Percentiles rank a stretch among this genome's conserved stretches.
Conservation (phyloP, 2,329 filamentous ascomycete genomes). For the Pseudogymnoascus sp. region DNA sequence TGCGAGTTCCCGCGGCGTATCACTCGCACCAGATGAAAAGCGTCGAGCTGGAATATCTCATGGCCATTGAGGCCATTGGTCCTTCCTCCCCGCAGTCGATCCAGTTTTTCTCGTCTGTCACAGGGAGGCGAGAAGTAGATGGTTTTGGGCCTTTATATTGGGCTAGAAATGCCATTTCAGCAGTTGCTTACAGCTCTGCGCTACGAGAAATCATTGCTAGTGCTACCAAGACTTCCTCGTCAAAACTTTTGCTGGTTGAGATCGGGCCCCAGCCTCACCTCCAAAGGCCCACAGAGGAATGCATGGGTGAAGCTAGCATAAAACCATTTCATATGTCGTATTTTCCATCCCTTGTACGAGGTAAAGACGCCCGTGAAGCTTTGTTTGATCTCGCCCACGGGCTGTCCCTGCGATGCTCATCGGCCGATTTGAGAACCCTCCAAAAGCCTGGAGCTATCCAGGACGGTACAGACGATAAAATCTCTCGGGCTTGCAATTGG, state of each 20-base stretch:
- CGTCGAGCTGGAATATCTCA: conserved; percentile 23
- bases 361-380: conserved; percentile 15
- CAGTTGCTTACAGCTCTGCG: neutral
- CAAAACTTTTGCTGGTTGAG: conserved; percentile 24
- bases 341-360: conserved; percentile 15
- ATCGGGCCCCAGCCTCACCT: conserved; percentile 33
- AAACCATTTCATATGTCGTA: conserved; percentile 10
- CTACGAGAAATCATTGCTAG: neutral
- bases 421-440: no score
- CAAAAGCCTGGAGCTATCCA: no score
- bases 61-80: conserved; percentile 18
- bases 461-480: no score
- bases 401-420: conserved; percentile 10
- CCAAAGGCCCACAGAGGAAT: conserved; percentile 28
- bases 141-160: conserved; percentile 36
- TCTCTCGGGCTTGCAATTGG: no score
- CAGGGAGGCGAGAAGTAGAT: conserved; percentile 15
- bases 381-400: conserved; percentile 13
- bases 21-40: conserved; percentile 30
- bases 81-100: neutral
- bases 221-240: neutral
- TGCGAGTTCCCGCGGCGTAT: conserved; percentile 27
- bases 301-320: conserved; percentile 11
- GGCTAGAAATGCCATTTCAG: conserved; percentile 36
- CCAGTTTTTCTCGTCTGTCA: conserved; percentile 3